Conservation (phyloP, 768 basidiomycete species). For the Leccinum arenicola region DNA sequence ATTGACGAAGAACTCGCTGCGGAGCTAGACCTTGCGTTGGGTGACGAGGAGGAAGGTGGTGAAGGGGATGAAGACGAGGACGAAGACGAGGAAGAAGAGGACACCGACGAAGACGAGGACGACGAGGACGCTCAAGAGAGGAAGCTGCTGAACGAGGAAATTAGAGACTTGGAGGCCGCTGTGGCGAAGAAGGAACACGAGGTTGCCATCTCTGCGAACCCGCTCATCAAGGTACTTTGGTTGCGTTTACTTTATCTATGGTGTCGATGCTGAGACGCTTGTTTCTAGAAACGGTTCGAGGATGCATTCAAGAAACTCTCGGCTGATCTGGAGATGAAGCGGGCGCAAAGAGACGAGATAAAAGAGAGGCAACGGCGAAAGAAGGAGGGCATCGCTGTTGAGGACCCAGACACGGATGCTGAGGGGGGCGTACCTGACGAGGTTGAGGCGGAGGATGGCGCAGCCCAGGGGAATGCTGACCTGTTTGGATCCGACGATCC, state of each 20-base stretch:
- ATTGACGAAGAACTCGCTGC: slow-evolving; percentile 89
- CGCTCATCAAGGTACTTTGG: slow-evolving; percentile 69
- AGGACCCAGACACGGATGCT: slow-evolving; percentile 41
- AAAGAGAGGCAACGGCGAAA: slow-evolving; percentile 69
- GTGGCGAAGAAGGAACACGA: slow-evolving; percentile 83
- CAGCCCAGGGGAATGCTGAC: slow-evolving; percentile 26
- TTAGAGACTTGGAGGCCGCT: slow-evolving; percentile 83
- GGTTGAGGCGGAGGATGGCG: slow-evolving; percentile 28
- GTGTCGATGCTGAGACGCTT: neutral
- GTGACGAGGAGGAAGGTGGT: slow-evolving; percentile 57
- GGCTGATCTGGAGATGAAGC: slow-evolving; percentile 83
- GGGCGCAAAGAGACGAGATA: slow-evolving; percentile 74
- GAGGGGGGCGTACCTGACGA: slow-evolving; percentile 38
- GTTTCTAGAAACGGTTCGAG: slow-evolving; percentile 81
- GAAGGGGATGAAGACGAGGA: slow-evolving; percentile 71
- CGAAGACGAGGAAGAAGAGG: slow-evolving; percentile 45
- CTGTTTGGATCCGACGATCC: slow-evolving; percentile 50
- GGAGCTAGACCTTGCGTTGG: slow-evolving; percentile 81
- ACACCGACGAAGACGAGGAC: slow-evolving; percentile 71
- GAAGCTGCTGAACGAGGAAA: slow-evolving; percentile 84
- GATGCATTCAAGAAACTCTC: slow-evolving; percentile 87
- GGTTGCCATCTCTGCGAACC: slow-evolving; percentile 80
- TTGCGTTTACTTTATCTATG: neutral
- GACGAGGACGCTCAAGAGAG: slow-evolving; percentile 77
- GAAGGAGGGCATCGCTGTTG: slow-evolving; percentile 58